Evolutionary conservation across 345 rosid species (phyloP).

Genomic region (Alliaria petiolata): DNA sequence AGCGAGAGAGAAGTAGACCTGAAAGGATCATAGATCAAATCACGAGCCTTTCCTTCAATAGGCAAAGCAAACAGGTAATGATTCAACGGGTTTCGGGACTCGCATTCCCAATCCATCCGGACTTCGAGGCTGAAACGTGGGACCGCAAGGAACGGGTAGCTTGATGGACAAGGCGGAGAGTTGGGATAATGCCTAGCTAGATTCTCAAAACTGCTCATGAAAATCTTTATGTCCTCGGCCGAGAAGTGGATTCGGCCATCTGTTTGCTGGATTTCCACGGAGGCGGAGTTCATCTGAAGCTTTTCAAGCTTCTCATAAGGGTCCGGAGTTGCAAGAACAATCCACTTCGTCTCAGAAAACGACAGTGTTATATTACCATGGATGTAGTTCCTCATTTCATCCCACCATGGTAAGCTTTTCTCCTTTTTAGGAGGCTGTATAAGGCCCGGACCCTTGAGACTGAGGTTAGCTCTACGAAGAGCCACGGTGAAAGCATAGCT

Average conservation of each 20-base stretch:
- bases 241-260: slow-evolving; percentile 78
- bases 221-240: slow-evolving; percentile 72
- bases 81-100: slow-evolving; percentile 73
- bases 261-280: slow-evolving; percentile 81
- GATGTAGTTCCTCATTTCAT: slow-evolving; percentile 93
- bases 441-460: slow-evolving; percentile 62
- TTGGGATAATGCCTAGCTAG: slow-evolving; percentile 53
- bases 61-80: slow-evolving; percentile 93
- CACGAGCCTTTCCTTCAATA: slow-evolving; percentile 74
- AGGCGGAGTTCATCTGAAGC: slow-evolving; percentile 58
- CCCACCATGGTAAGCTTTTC: slow-evolving; percentile 99
- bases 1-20: slow-evolving; percentile 93
- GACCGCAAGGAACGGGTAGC: slow-evolving; percentile 62
- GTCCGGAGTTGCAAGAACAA: slow-evolving; percentile 74
- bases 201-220: slow-evolving; percentile 79
- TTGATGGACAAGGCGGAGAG: slow-evolving; percentile 47
- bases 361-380: slow-evolving; percentile 68
- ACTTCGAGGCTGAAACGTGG: slow-evolving; percentile 83
- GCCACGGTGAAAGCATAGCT: slow-evolving; percentile 96
- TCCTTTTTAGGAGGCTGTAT: slow-evolving; percentile 78
- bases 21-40: slow-evolving; percentile 76
- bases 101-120: slow-evolving; percentile 90
- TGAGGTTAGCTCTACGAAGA: slow-evolving; percentile 91
- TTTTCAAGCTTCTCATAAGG: slow-evolving; percentile 90
- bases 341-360: slow-evolving; percentile 69